These are phyloP conservation scores for Porosira glacialis DNA, from an alignment of 352 stramenopile species.

Conservation along the genomic window DNA sequence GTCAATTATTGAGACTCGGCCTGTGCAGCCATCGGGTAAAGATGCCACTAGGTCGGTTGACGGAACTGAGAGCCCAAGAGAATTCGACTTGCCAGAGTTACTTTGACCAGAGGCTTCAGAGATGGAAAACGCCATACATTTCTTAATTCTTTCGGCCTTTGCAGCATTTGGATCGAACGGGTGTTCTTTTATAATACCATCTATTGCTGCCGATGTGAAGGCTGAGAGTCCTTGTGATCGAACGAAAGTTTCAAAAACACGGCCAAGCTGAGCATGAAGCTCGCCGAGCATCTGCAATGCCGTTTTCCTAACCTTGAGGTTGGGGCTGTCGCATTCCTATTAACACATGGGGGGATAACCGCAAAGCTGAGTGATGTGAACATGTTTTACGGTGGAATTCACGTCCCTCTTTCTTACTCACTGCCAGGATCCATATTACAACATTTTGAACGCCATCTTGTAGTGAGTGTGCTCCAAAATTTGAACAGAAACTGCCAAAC, in stretches of 20 bases:
- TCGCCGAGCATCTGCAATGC: constrained; percentile 53
- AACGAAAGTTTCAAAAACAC: constrained; percentile 62
- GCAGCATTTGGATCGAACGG: constrained; percentile 49
- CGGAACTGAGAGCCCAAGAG: constrained; percentile 52
- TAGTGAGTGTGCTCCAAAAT: constrained; percentile 66
- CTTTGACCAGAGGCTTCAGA: constrained; percentile 12
- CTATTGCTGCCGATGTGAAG: constrained; percentile 36
- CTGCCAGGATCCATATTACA: constrained; percentile 62
- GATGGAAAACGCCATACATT: constrained; percentile 42
- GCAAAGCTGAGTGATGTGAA: constrained; percentile 4
- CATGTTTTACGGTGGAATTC: constrained; percentile 2
- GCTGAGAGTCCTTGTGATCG: constrained; percentile 53
- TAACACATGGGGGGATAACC: constrained; percentile 9
- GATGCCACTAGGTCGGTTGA: constrained; percentile 59
- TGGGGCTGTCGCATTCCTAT: constrained; percentile 69
- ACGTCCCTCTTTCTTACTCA: constrained; percentile 33
- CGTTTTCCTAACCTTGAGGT: constrained; percentile 78
- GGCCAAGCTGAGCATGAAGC: constrained; percentile 73
- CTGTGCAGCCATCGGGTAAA: constrained; percentile 61
- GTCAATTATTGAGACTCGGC: constrained; percentile 58
- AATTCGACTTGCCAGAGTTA: constrained; percentile 11
- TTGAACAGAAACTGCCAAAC: constrained; percentile 63
- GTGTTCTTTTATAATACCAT: constrained; percentile 55
- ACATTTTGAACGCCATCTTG: constrained; percentile 48
- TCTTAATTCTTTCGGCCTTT: constrained; percentile 43